phyloP scores from a whole-genome alignment of 225 moss, liverwort and hornwort genomes.

The Polytrichum commune region DNA sequence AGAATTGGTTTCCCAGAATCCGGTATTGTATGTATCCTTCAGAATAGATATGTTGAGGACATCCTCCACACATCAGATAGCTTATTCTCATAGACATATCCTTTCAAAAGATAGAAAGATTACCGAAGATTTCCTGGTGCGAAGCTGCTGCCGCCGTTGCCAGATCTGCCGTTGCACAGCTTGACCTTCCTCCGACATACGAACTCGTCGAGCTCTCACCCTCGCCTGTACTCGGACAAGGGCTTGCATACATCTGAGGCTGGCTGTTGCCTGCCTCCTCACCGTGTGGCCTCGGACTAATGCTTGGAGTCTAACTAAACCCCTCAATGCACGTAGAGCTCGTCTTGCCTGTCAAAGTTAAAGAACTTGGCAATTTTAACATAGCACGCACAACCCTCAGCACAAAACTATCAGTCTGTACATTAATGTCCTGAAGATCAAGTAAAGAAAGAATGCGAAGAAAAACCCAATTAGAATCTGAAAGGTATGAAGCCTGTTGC shows the following conservation, averaged over 20 bases:
- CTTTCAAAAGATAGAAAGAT: neutral
- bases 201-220: conserved; percentile 43
- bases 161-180: conserved; percentile 44
- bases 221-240: conserved; percentile 53
- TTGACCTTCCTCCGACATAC: conserved; percentile 61
- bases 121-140: conserved; percentile 36
- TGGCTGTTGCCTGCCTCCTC: conserved; percentile 37
- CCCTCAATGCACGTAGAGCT: conserved; percentile 41
- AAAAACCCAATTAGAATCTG: no score
- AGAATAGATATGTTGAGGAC: no score
- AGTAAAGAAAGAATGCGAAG: no score
- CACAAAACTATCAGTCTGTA: no score
- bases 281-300: conserved; percentile 59
- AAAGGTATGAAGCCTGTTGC: no score
- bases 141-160: conserved; percentile 37
- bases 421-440: no score
- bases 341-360: conserved; percentile 38
- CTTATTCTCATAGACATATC: no score
- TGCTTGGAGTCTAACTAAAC: conserved; percentile 48
- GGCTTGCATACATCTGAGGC: conserved; percentile 54
- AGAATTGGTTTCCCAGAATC: no score
- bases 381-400: neutral
- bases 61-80: no score
- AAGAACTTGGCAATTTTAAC: neutral
- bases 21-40: no score